Evolutionary conservation across 1,284 basidiomycete genomes (phyloP).

Genomic region (Coniophora puteana): DNA sequence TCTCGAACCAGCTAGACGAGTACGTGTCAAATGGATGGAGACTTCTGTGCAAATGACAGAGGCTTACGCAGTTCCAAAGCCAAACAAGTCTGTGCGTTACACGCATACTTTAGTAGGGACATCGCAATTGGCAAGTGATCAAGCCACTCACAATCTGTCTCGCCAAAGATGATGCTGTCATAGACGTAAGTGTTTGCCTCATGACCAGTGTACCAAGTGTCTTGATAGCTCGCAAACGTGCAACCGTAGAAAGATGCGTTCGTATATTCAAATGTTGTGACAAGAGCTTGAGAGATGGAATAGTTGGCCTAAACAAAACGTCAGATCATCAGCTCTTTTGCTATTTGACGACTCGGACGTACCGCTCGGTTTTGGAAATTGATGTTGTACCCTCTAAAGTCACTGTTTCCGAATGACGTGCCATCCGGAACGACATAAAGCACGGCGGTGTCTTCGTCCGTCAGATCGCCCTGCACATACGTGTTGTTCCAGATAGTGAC

Average conservation of each 20-base stretch:
- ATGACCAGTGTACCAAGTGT: slow-evolving; percentile 62
- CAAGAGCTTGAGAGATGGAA: slow-evolving; percentile 56
- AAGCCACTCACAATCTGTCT: slow-evolving; percentile 52
- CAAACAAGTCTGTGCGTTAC: slow-evolving; percentile 42
- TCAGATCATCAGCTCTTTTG: too few species aligned
- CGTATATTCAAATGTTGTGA: slow-evolving; percentile 49
- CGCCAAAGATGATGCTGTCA: slow-evolving; percentile 56
- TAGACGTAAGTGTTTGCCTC: slow-evolving; percentile 59
- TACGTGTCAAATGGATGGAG: neutral
- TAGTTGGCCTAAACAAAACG: slow-evolving; percentile 43
- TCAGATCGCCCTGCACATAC: slow-evolving; percentile 39
- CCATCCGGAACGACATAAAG: slow-evolving; percentile 50
- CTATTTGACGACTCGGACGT: slow-evolving; percentile 20
- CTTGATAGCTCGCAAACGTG: slow-evolving; percentile 57
- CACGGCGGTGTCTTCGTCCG: slow-evolving; percentile 52
- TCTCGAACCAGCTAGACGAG: slow-evolving; percentile 50
- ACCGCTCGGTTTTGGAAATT: slow-evolving; percentile 66
- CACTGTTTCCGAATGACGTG: slow-evolving; percentile 49
- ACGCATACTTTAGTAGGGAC: slow-evolving; percentile 11
- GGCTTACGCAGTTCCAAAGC: slow-evolving; percentile 54
- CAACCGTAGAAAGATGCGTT: slow-evolving; percentile 61
- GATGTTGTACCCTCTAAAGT: slow-evolving; percentile 67
- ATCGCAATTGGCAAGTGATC: neutral
- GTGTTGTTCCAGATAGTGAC: slow-evolving; percentile 51
- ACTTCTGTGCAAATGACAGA: neutral